Evolutionary conservation across 805 yeast genomes (phyloP), one percentile per base, ranked within the genome.

Genomic region (Pichia cabralensis): DNA sequence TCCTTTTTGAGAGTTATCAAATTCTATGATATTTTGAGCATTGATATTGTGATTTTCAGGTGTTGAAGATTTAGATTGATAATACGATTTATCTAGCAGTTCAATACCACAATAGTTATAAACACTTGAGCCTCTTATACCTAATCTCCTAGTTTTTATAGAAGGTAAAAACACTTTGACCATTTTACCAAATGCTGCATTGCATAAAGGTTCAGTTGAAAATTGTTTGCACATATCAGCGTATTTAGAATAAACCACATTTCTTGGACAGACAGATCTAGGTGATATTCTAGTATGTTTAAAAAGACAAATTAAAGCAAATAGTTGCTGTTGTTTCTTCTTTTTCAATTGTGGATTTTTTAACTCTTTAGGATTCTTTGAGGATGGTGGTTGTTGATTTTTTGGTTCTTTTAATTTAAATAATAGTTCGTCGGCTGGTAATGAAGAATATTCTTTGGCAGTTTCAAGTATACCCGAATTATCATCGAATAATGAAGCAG

Each of bases 51-150:
- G n/a, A n/a, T n/a, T n/a, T n/a, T n/a, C n/a, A n/a, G n/a, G n/a
- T n/a, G n/a, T n/a, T n/a, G n/a, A n/a, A n/a, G n/a, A n/a, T n/a
- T n/a, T n/a, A n/a, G n/a, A n/a, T n/a, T 47, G 52, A 21, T 12
- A 11, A 18, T 30, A 51, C 8, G 52, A 39, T 65, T 64, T 18
- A 31, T 61, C 61, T 28, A 56, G 48, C 18, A 68, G 46, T 44
- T 66, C 68, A 34, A 86, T 65, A 3, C 94, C 94, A 55, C 89
- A 80, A 50, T 83, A 85, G 53, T 84, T 94, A 55, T 86, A 86
- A 51, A 80, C 80, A 15, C 89, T 76, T 49, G 78, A 80, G 2
- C 88, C 88, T 32, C 94, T 65, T 53, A 77, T 73, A 2, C 96
- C 96, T 34, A 85, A 61, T 35, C 96, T 66, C 43, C 94, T 68